phyloP scores from a whole-genome alignment of 73 alveolate genomes.

The Stentor coeruleus region DNA sequence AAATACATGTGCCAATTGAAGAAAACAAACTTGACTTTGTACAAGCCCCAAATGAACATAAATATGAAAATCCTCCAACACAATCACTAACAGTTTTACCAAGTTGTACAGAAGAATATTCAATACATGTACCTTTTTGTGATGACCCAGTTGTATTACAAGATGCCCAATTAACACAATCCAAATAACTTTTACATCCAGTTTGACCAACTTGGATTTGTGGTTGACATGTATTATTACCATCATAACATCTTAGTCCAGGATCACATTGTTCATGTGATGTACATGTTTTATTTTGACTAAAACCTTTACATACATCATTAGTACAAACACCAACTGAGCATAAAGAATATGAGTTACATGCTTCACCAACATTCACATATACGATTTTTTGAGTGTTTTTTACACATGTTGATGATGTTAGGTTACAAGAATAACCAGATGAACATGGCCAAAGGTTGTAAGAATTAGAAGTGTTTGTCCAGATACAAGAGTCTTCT shows the following conservation, averaged over 20 bases:
- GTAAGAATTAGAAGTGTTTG: not conserved
- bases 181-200: not conserved
- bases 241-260: not conserved
- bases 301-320: not conserved
- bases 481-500: not conserved
- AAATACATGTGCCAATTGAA: not conserved
- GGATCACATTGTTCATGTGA: not conserved
- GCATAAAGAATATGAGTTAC: not conserved
- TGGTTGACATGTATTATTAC: not conserved
- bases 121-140: not conserved
- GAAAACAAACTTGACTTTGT: not conserved
- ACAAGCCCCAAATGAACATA: not conserved
- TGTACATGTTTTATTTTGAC: not conserved
- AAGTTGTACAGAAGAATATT: not conserved
- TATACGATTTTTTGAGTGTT: not conserved
- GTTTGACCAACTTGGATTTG: conserved; percentile 15
- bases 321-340: not conserved
- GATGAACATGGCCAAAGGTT: not conserved
- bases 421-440: not conserved
- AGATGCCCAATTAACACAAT: conserved; percentile 1
- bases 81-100: conserved; percentile 3
- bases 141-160: not conserved
- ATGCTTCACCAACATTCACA: not conserved
- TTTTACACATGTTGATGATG: not conserved
- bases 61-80: not conserved